Evolutionary conservation across 2,329 filamentous ascomycete genomes (phyloP).

Genomic region (Scorias spongiosa): DNA sequence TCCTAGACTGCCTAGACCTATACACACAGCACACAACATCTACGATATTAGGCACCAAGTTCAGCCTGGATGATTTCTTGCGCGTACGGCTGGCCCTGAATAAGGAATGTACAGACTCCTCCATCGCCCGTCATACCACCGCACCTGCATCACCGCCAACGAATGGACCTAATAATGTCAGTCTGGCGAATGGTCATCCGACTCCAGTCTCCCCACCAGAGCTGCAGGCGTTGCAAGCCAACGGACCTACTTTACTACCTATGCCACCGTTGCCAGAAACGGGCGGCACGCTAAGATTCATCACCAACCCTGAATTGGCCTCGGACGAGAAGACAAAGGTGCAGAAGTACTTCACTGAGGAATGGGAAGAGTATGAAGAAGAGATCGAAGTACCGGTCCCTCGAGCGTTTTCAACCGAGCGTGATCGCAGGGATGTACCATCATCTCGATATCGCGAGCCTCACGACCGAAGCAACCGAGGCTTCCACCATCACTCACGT

Average conservation of each 20-base stretch:
- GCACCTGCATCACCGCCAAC: constrained; percentile 21
- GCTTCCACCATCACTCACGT: background rate
- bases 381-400: constrained; percentile 48
- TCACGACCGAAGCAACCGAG: background rate
- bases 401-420: constrained; percentile 1
- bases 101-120: constrained; percentile 53
- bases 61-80: constrained; percentile 66
- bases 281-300: constrained; percentile 66
- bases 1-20: constrained; percentile 80
- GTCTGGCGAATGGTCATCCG: constrained; percentile 18
- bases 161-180: constrained; percentile 19
- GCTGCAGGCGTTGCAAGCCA: constrained; percentile 7
- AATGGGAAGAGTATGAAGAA: constrained; percentile 62
- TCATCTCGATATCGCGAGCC: constrained; percentile 1
- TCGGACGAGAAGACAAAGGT: constrained; percentile 55
- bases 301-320: constrained; percentile 67
- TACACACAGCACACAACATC: constrained; percentile 70
- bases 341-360: constrained; percentile 52
- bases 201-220: constrained; percentile 20
- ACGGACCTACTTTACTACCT: background rate
- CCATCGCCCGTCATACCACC: constrained; percentile 45
- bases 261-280: constrained; percentile 10
- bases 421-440: constrained; percentile 1
- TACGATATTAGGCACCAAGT: constrained; percentile 58
- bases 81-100: constrained; percentile 78